These are phyloP conservation scores for Terana coerulea DNA, from an alignment of 768 basidiomycete genomes.

Conservation along the genomic window DNA sequence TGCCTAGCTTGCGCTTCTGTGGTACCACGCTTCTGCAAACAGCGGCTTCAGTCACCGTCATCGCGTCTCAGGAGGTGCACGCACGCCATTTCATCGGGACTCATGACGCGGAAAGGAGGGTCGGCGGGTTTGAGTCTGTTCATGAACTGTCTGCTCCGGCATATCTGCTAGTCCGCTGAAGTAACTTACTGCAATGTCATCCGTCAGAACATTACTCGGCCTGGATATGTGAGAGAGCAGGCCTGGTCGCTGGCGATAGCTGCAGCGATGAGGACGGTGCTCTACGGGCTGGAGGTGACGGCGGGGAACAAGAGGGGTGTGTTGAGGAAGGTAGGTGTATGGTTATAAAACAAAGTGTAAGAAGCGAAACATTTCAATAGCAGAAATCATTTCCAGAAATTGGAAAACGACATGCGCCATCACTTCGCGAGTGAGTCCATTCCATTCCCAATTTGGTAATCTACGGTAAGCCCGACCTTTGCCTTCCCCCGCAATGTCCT, in stretches of 20 bases:
- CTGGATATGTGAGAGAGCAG: neutral
- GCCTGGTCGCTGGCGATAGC: neutral
- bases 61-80: neutral
- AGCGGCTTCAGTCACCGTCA: no score
- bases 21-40: no score
- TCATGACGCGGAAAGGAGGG: slow-evolving; percentile 2
- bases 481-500: slow-evolving; percentile 13
- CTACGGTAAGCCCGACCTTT: slow-evolving; percentile 3
- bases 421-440: slow-evolving; percentile 12
- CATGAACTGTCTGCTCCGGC: no score
- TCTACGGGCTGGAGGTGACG: slow-evolving; percentile 2
- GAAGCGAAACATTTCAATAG: slow-evolving; percentile 29
- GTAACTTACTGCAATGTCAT: neutral
- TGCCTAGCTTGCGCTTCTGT: slow-evolving; percentile 37
- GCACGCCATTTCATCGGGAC: neutral
- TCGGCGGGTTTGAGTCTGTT: no score
- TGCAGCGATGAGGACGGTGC: slow-evolving; percentile 6
- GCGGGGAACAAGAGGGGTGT: slow-evolving; percentile 18
- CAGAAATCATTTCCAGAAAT: slow-evolving; percentile 23
- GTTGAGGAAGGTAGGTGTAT: slow-evolving; percentile 15
- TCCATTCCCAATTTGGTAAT: slow-evolving; percentile 15
- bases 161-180: no score
- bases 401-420: slow-evolving; percentile 27
- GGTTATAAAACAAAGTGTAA: slow-evolving; percentile 26
- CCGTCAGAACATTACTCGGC: neutral